Base-by-base conservation (phyloP, 257 asterid genomes). In the Forsythia suspensa region DNA sequence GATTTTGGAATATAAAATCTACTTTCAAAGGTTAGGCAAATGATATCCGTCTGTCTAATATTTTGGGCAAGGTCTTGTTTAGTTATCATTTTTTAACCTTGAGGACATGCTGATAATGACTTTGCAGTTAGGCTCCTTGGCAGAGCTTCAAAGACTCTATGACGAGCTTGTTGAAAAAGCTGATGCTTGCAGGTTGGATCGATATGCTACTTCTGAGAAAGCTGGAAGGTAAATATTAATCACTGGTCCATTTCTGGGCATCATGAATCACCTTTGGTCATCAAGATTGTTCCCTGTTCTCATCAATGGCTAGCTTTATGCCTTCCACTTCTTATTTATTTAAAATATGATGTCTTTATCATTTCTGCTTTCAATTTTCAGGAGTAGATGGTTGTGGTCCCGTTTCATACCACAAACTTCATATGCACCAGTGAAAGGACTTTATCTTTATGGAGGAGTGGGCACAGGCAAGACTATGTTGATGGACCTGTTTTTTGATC, bases 401-500 rank as follows among this genome's bases (percentile, higher is more conserved):
- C 89, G 85, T 71, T 84, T 87, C 48, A 55, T 85, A 20, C 89
- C 91, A 13, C 86, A 79, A 70, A 44, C 84, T 2, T 76, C 82
- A 70, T 40, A 80, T 52, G 75, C 85, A 43, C 86, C 89, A 6
- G 89, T 83, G 70, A 84, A 80, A 82, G 94, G 87, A 71, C 85
- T 87, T 66, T 87, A 87, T 86, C 91, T 87, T 61, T 87, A 83
- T 66, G 91, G 91, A 38, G 91, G 91, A 80, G 89, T 87, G 34
- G 91, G 91, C 72, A 87, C 91, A 11, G 89, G 91, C 9, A 87
- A 87, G 82, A 87, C 91, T 44, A 87, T 87, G 91, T 71, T 87
- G 65, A 87, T 87, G 89, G 91, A 87, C 83, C 46, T 85, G 76
- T 87, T 87, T 44, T 87, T 73, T 18, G 51, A 85, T 34, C 89